Percentiles rank a stretch among this genome's conserved stretches.
Conservation (phyloP, 2,329 filamentous ascomycete genomes). For the Fusarium penzigii region DNA sequence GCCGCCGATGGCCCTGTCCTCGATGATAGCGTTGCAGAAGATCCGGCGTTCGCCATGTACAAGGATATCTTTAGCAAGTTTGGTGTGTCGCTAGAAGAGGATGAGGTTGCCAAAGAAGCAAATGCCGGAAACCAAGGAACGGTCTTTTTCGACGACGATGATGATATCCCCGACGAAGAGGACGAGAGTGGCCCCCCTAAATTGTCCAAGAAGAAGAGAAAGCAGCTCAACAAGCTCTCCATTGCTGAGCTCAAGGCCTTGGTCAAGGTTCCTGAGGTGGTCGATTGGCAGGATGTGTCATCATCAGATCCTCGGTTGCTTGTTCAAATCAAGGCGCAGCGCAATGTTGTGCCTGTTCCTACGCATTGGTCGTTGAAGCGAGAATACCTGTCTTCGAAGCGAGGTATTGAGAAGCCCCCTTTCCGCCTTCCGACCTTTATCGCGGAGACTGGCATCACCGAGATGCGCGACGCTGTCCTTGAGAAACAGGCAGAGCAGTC, state of each 20-base stretch:
- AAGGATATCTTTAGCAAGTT: constrained; percentile 83
- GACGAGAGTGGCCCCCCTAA: constrained; percentile 69
- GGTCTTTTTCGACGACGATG: constrained; percentile 79
- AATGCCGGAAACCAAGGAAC: constrained; percentile 77
- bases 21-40: constrained; percentile 63
- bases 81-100: constrained; percentile 63
- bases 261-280: constrained; percentile 87
- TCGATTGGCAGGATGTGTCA: constrained; percentile 96
- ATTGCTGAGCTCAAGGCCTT: constrained; percentile 94
- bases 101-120: constrained; percentile 63
- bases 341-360: constrained; percentile 94
- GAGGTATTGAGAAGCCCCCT: constrained; percentile 92
- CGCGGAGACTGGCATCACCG: constrained; percentile 92
- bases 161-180: constrained; percentile 83
- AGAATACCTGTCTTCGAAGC: constrained; percentile 95
- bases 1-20: constrained; percentile 53
- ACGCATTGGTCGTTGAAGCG: constrained; percentile 94
- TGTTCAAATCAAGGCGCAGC: constrained; percentile 91
- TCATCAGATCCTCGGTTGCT: constrained; percentile 86
- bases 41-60: constrained; percentile 82
- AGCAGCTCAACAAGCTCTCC: constrained; percentile 87
- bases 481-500: constrained; percentile 93
- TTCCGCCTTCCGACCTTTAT: constrained; percentile 96
- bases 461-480: constrained; percentile 95
- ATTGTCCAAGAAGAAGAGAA: constrained; percentile 92